Evolutionary conservation across 2,329 filamentous ascomycete species (phyloP).

Genomic region (Tolypocladium amazonense): DNA sequence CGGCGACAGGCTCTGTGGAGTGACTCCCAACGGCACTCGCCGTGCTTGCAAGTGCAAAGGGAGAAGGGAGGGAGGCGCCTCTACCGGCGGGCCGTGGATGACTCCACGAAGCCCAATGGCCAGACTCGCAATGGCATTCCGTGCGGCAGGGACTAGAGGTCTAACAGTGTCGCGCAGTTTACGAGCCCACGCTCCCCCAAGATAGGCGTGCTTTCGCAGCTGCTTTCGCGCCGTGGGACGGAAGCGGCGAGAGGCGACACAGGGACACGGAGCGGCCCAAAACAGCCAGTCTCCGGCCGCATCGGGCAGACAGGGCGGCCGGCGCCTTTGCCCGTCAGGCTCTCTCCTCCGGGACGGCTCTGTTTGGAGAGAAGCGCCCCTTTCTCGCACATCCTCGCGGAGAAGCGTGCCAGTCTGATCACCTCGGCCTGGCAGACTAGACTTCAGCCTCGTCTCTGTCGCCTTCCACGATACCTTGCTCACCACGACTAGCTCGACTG

Average conservation of each 20-base stretch:
- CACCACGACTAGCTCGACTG: constrained; percentile 10
- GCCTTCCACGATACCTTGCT: background rate
- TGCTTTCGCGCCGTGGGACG: background rate
- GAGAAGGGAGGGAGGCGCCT: background rate
- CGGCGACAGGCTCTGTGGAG: background rate
- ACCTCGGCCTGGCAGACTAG: background rate
- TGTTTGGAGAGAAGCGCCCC: background rate
- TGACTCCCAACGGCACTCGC: background rate
- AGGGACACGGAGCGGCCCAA: background rate
- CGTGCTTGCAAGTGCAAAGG: background rate
- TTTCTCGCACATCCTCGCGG: background rate
- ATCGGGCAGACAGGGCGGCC: background rate
- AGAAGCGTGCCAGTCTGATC: background rate
- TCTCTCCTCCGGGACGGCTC: too few species aligned
- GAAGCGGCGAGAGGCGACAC: background rate
- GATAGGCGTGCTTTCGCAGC: background rate
- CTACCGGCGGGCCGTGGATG: background rate
- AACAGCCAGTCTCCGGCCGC: background rate
- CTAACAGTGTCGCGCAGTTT: background rate
- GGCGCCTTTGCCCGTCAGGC: background rate
- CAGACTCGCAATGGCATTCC: background rate
- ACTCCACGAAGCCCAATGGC: background rate
- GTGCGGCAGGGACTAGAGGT: background rate
- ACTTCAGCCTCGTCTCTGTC: background rate
- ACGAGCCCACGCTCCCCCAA: background rate